These are phyloP conservation scores for Chiua virens DNA, from an alignment of 768 basidiomycete species.

Conservation along the genomic window DNA sequence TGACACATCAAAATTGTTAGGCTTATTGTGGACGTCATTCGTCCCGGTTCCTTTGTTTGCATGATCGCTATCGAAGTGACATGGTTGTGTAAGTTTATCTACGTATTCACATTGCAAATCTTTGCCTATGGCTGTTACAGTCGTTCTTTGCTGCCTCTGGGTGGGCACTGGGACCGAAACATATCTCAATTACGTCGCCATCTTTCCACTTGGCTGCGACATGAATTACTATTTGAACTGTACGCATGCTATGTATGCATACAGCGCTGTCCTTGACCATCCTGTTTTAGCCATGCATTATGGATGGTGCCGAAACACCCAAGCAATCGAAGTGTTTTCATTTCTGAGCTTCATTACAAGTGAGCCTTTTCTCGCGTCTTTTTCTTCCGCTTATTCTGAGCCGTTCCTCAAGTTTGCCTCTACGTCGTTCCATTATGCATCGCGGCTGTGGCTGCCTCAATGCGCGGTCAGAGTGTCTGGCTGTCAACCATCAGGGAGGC, in stretches of 20 bases:
- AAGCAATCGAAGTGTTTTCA: slow-evolving; percentile 35
- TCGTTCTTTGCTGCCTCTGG: slow-evolving; percentile 40
- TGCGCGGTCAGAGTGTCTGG: slow-evolving; percentile 34
- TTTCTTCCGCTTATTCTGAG: background rate
- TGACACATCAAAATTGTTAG: slow-evolving; percentile 20
- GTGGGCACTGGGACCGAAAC: slow-evolving; percentile 36
- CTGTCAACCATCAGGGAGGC: slow-evolving; percentile 32
- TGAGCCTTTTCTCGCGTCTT: slow-evolving; percentile 12
- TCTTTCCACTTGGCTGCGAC: slow-evolving; percentile 12
- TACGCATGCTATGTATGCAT: slow-evolving; percentile 1
- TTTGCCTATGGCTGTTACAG: slow-evolving; percentile 15
- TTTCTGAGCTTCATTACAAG: slow-evolving; percentile 38
- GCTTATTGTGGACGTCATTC: slow-evolving; percentile 34
- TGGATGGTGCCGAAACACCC: slow-evolving; percentile 28
- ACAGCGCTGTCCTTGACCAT: background rate
- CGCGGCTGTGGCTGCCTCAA: slow-evolving; percentile 26
- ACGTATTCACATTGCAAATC: background rate
- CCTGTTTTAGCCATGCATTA: slow-evolving; percentile 7
- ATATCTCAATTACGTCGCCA: background rate
- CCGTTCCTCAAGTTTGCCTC: slow-evolving; percentile 27
- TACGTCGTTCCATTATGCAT: slow-evolving; percentile 30
- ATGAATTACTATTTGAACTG: background rate
- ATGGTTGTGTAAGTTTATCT: slow-evolving; percentile 35
- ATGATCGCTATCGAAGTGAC: slow-evolving; percentile 37
- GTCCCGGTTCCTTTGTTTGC: slow-evolving; percentile 40